Base-by-base conservation (phyloP, 78 protist genomes). In the Anaeramoeba flamelloides region DNA sequence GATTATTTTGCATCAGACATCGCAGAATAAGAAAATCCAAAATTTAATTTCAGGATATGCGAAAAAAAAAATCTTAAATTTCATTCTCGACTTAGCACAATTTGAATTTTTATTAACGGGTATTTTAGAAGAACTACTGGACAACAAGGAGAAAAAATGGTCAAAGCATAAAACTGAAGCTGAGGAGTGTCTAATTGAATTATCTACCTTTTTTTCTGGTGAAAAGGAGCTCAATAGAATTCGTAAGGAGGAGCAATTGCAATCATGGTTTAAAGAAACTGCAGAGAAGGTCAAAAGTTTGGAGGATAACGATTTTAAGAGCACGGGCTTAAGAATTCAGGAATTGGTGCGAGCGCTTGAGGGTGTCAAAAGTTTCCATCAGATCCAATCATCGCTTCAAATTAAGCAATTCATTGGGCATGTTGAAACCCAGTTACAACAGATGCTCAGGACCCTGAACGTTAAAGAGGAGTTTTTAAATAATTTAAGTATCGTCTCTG, bases 331-430 rank as follows among this genome's bases (percentile, higher is more conserved):
- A 39, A 91, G 88, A 86, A 90, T 94, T 34, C 91, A 89, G 77
- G 89, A 92, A 65, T 81, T 94, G n/a, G 75, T 88, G 2, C 41
- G 64, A 26, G 98, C 97, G 2, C 83, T 94, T 39, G 94, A 88
- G 64, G 93, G 91, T 65, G 96, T 93, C 36, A 94, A 93, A 78
- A 87, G 91, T 74, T 89, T 89, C 82, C 98, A 93, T 64, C 95
- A 89, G 0, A 32, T 80, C 36, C 78, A 75, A 39, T 33, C 39
- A 64, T 36, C 77, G 37, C 82, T 92, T 77, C 95, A 89, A 38
- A 89, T 94, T 41, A 79, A 81, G 77, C 96, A 91, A 38, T 92
- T 86, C 77, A 85, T 95, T 3, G 75, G 26, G 31, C 95, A 93
- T 36, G 89, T 95, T 30, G 82, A 94, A 4, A 37, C 38, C 22